phyloP scores from a whole-genome alignment of 805 yeast genomes.

The Cyberlindnera nakhonratchasimensis region DNA sequence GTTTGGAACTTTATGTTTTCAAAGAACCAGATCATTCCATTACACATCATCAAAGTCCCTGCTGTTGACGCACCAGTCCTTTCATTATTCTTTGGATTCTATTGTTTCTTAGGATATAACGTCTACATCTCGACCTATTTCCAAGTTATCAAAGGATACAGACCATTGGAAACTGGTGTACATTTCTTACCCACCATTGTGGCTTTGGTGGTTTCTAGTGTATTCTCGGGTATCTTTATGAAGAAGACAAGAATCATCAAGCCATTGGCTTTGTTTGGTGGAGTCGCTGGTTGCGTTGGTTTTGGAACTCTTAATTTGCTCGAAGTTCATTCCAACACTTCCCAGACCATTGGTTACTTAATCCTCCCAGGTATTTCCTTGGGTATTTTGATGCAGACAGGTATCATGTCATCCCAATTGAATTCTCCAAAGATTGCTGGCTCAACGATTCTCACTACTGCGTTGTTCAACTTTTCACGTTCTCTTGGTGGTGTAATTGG shows the following conservation, averaged over 20 bases:
- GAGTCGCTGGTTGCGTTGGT: constrained; percentile 31
- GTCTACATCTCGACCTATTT: constrained; percentile 47
- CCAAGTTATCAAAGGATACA: constrained; percentile 41
- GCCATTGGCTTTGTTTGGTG: constrained; percentile 34
- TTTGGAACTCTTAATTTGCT: constrained; percentile 33
- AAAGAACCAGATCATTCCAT: constrained; percentile 28
- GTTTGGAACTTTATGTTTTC: constrained; percentile 19
- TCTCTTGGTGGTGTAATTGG: constrained; percentile 42
- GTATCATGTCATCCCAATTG: constrained; percentile 31
- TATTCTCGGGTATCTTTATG: constrained; percentile 29
- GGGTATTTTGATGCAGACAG: constrained; percentile 35
- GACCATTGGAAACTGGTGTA: constrained; percentile 22
- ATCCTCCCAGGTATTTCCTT: constrained; percentile 37
- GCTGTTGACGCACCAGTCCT: constrained; percentile 26
- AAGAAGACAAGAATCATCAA: constrained; percentile 34
- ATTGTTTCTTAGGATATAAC: constrained; percentile 37
- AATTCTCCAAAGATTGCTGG: constrained; percentile 49
- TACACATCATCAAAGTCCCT: constrained; percentile 39
- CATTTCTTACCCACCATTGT: constrained; percentile 23
- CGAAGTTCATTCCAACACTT: constrained; percentile 28
- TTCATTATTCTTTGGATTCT: constrained; percentile 30
- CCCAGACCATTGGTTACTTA: constrained; percentile 34
- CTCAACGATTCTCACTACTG: constrained; percentile 41
- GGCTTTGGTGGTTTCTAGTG: constrained; percentile 14
- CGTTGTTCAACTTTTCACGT: constrained; percentile 40